Conservation (phyloP, 441 rosid species). For the Croton setiger region DNA sequence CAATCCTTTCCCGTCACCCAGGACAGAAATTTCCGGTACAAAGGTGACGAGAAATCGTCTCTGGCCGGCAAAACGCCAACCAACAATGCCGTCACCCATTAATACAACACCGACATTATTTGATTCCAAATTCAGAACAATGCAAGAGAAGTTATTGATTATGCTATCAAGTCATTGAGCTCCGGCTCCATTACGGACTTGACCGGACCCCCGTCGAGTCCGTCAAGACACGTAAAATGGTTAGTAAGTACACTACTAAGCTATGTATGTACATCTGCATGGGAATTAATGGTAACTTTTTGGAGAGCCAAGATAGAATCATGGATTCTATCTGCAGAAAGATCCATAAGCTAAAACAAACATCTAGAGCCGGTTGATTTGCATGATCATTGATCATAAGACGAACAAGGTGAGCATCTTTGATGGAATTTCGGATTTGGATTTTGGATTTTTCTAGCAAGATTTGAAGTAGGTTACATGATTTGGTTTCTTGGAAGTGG, state of each 20-base stretch:
- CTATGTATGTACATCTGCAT: slow-evolving; percentile 58
- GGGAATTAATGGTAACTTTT: slow-evolving; percentile 27
- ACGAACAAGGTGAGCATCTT: slow-evolving; percentile 19
- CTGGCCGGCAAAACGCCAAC: slow-evolving; percentile 34
- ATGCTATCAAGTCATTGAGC: slow-evolving; percentile 38
- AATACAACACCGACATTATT: no score
- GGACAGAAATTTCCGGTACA: slow-evolving; percentile 35
- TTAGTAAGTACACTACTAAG: slow-evolving; percentile 66
- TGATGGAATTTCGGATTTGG: slow-evolving; percentile 27
- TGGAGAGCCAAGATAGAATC: slow-evolving; percentile 39
- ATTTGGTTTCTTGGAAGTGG: slow-evolving; percentile 19
- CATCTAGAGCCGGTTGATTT: slow-evolving; percentile 41
- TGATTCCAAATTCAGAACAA: no score
- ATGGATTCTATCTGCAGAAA: slow-evolving; percentile 45
- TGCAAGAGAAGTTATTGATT: slow-evolving; percentile 49
- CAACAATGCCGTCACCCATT: no score
- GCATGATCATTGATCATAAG: slow-evolving; percentile 34
- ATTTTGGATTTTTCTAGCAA: slow-evolving; percentile 33
- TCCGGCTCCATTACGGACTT: slow-evolving; percentile 28
- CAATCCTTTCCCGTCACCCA: slow-evolving; percentile 54
- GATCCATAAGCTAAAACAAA: slow-evolving; percentile 60
- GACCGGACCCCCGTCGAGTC: slow-evolving; percentile 35
- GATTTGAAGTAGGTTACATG: slow-evolving; percentile 34
- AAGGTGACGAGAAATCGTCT: slow-evolving; percentile 14
- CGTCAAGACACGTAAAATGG: slow-evolving; percentile 62